These are phyloP conservation scores for Zygotorulaspora danielsina DNA, from an alignment of 805 yeast species.

Conservation along the genomic window DNA sequence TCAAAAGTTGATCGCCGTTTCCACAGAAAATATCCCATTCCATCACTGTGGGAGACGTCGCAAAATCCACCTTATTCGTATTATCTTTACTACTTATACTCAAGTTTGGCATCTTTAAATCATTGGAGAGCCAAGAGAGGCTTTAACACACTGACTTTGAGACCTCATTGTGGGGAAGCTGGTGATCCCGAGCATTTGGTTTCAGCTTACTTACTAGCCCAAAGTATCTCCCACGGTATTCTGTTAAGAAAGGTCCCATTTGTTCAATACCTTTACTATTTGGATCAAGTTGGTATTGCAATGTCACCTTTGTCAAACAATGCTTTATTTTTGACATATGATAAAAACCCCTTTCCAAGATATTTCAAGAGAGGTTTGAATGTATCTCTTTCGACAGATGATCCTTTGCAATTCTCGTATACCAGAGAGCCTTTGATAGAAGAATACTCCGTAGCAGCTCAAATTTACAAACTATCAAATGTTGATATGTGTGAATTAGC, in stretches of 20 bases:
- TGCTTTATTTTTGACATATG: conserved; percentile 92
- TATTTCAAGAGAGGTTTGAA: conserved; percentile 92
- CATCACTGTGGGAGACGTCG: conserved; percentile 70
- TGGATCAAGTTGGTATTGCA: conserved; percentile 95
- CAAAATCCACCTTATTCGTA: conserved; percentile 97
- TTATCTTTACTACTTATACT: conserved; percentile 82
- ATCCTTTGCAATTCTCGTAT: conserved; percentile 94
- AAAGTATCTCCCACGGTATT: conserved; percentile 94
- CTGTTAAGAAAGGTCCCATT: conserved; percentile 89
- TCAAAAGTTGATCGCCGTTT: conserved; percentile 82
- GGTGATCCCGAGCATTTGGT: conserved; percentile 98
- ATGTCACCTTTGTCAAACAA: conserved; percentile 98
- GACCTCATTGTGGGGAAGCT: conserved; percentile 99
- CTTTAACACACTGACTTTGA: conserved; percentile 82
- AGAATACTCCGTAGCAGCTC: conserved; percentile 97
- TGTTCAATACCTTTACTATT: conserved; percentile 85
- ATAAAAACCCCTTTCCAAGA: conserved; percentile 89
- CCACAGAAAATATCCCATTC: conserved; percentile 80
- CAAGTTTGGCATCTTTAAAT: conserved; percentile 82
- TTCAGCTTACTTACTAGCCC: conserved; percentile 81
- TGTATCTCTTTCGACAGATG: conserved; percentile 93
- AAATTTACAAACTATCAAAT: conserved; percentile 86
- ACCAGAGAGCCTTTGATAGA: conserved; percentile 96
- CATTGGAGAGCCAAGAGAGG: conserved; percentile 73
- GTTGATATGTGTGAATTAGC: conserved; percentile 99